Evolutionary conservation across 768 basidiomycete species (phyloP), one percentile per base, ranked within the genome.

Genomic region (Tricholomella constricta): DNA sequence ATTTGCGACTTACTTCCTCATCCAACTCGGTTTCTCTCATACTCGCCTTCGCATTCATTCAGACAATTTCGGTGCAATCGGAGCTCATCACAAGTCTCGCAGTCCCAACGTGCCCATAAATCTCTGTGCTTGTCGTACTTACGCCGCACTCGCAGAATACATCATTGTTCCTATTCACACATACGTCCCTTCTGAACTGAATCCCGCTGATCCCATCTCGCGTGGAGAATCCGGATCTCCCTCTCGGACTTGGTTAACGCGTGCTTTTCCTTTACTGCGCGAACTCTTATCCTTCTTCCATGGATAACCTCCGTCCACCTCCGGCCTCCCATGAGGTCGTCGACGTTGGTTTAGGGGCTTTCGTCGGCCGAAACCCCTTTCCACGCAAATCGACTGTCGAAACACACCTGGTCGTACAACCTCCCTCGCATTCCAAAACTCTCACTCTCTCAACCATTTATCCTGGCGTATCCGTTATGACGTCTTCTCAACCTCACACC

Each of bases 1-100:
- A 38, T 29, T 69, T 2, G 31, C 53, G 1, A 38, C 52, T 2
- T 61, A 67, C 50, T 49, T 62, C 17, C 50, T 70, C 0, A 63
- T 61, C 7, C 46, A 35, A 2, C 35, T 29, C 2, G 51, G 42
- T 9, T 27, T 61, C 2, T 23, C 23, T 0, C 35, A 73, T 31
- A 9, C 25, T 0, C 48, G 58, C 11, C 8, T 38, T 15, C 35
- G 45, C 8, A 40, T 52, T 9, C 43, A 52, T 25, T 52, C 43
- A 14, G 51, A 52, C 36, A 52, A 32, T 22, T 35, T 11, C n/a
- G 51, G 51, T 38, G 44, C 51, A 4, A 52, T 52, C 34, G 51
- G 51, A 1, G 51, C 51, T 2, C 35, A 52, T 31, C 1, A 26
- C 3, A 52, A 52, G 31, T n/a, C 23, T 7, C 14, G 42, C 15